Evolutionary conservation across 2,329 filamentous ascomycete genomes (phyloP), one percentile per base, ranked within the genome.

Genomic region (Aspergillus clavatus): DNA sequence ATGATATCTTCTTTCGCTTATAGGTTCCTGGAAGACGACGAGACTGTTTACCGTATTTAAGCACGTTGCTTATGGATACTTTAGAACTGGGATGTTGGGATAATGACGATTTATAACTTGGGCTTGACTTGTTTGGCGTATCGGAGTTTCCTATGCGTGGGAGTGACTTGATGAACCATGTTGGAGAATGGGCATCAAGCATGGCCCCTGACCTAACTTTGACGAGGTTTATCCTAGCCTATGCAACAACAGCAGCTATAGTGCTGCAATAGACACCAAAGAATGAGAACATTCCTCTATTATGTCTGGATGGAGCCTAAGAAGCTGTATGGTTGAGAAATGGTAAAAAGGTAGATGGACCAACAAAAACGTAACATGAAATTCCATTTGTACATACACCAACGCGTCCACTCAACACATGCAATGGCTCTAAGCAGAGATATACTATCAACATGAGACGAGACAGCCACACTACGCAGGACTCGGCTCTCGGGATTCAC

Each of bases 21-120:
- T 43, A 72, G 69, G 69, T 73, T 67, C 57, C 65, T 72, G 37
- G 70, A 71, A 40, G 50, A 62, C 45, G 83, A 83, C 33, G 78
- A 84, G 40, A 72, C 83, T 49, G 81, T 87, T 36, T 87, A 86
- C 66, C 84, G 84, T 69, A 80, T 88, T 45, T 87, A 74, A 21
- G 69, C 54, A 12, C 24, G 45, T 14, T 11, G 33, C 22, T 43
- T 36, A 38, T 42, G 43, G 44, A 41, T 19, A 19, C 37, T 31
- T 38, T 40, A 35, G 37, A 37, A 24, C 23, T 24, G 23, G 23
- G 8, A 24, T 24, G 6, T 22, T 18, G 11, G 21, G 22, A n/a
- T 23, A n/a, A 24, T 40, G 38, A 27, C 24, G 21, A 21, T 41
- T n/a, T n/a, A n/a, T n/a, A n/a, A n/a, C n/a, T n/a, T n/a, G n/a